Conservation (phyloP, 441 rosid species). For the Jatropha podagrica region DNA sequence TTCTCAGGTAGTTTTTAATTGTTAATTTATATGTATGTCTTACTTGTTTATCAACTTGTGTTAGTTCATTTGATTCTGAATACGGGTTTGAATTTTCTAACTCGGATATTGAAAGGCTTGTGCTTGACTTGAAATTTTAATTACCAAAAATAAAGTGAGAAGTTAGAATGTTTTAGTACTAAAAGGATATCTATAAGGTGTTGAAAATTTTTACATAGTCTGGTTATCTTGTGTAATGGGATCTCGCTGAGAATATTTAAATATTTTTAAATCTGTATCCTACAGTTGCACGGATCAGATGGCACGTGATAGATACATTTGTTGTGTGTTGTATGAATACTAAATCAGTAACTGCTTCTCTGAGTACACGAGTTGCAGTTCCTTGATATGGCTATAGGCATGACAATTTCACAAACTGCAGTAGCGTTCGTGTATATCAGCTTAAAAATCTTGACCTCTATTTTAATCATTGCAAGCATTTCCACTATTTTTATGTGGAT, state of each 20-base stretch:
- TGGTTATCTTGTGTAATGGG: not conserved
- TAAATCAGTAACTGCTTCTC: not conserved
- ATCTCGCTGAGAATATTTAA: not conserved
- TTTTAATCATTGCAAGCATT: not conserved
- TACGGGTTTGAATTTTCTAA: not conserved
- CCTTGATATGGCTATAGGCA: not conserved
- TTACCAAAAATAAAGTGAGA: too few relatives aligned
- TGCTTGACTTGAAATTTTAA: not conserved
- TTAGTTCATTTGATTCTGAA: not conserved
- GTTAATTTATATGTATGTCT: not conserved
- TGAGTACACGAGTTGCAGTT: not conserved
- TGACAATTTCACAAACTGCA: not conserved
- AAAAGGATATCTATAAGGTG: not conserved
- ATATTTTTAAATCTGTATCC: too few relatives aligned
- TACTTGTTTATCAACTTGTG: not conserved
- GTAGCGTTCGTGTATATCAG: not conserved
- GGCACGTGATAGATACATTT: not conserved
- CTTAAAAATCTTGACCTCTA: not conserved
- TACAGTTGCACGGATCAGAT: not conserved
- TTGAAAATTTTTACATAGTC: not conserved
- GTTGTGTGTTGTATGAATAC: not conserved
- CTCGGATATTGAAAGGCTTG: not conserved
- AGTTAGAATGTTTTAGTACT: not conserved
- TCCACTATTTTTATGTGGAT: not conserved
- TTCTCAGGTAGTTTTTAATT: slow-evolving; percentile 42